These are phyloP conservation scores for Aspergillus pseudoterreus DNA, from an alignment of 2,329 filamentous ascomycete genomes.

Conservation along the genomic window DNA sequence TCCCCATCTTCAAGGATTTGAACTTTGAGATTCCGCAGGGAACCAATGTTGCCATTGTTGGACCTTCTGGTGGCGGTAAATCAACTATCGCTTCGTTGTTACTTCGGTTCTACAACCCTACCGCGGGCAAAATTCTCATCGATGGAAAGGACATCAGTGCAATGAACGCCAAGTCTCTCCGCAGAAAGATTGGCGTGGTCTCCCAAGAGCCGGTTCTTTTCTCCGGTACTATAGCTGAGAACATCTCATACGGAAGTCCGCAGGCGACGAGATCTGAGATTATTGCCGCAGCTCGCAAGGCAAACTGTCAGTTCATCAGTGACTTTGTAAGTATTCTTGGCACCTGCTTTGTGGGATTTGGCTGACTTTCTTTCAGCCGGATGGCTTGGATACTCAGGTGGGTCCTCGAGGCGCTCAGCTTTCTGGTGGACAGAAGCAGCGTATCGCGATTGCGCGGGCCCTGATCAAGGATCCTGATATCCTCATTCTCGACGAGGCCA, in stretches of 20 bases:
- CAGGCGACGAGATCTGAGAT: slow-evolving; percentile 75
- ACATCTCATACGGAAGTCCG: slow-evolving; percentile 89
- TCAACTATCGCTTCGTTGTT: slow-evolving; percentile 91
- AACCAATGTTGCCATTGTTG: slow-evolving; percentile 93
- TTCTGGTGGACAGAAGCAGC: slow-evolving; percentile 94
- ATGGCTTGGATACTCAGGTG: slow-evolving; percentile 90
- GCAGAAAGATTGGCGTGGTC: slow-evolving; percentile 90
- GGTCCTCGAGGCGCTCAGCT: slow-evolving; percentile 90
- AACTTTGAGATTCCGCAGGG: slow-evolving; percentile 90
- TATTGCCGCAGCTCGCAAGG: slow-evolving; percentile 78
- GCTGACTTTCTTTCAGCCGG: slow-evolving; percentile 53
- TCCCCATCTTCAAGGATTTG: slow-evolving; percentile 83
- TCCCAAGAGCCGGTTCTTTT: slow-evolving; percentile 95
- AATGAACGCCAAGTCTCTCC: slow-evolving; percentile 91
- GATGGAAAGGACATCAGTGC: slow-evolving; percentile 76
- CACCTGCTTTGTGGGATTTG: not conserved
- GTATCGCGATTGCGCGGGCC: slow-evolving; percentile 93
- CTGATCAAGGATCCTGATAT: slow-evolving; percentile 96
- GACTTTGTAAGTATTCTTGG: slow-evolving; percentile 64
- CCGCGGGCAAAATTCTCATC: slow-evolving; percentile 71
- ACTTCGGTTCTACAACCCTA: slow-evolving; percentile 86
- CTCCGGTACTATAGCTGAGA: slow-evolving; percentile 69
- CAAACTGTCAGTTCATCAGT: slow-evolving; percentile 94
- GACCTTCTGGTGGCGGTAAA: slow-evolving; percentile 92
- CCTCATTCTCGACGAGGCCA: slow-evolving; percentile 92